These are phyloP conservation scores for Verticillium longisporum DNA, from an alignment of 2,329 filamentous ascomycete genomes.

Conservation along the genomic window DNA sequence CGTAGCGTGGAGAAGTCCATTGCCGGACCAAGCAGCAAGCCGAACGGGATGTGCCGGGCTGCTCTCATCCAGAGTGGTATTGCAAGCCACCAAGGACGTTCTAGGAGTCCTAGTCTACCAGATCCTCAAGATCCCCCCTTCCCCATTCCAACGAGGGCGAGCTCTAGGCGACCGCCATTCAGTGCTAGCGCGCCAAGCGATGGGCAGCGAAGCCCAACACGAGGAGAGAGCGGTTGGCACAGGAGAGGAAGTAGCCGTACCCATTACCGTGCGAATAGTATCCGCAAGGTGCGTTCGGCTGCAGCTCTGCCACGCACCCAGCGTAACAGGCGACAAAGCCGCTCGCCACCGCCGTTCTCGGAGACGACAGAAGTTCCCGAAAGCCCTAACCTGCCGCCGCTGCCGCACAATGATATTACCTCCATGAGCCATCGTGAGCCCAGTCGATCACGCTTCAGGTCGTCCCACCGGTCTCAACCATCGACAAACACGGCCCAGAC, in stretches of 20 bases:
- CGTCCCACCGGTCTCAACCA: slow-evolving; percentile 44
- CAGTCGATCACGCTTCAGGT: slow-evolving; percentile 32
- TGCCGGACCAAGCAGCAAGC: slow-evolving; percentile 33
- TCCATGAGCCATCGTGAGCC: slow-evolving; percentile 44
- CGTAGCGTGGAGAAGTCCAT: slow-evolving; percentile 31
- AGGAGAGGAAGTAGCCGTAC: slow-evolving; percentile 40
- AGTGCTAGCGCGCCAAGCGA: slow-evolving; percentile 63
- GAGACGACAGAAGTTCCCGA: slow-evolving; percentile 61
- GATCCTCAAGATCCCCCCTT: slow-evolving; percentile 69
- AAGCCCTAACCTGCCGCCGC: slow-evolving; percentile 64
- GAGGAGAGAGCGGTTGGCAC: slow-evolving; percentile 47
- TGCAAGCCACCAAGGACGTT: slow-evolving; percentile 56
- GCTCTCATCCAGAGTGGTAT: slow-evolving; percentile 77
- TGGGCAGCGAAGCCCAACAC: slow-evolving; percentile 70
- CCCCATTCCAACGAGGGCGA: slow-evolving; percentile 83
- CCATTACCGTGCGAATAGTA: slow-evolving; percentile 52
- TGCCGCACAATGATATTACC: slow-evolving; percentile 67
- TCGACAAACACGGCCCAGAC: slow-evolving; percentile 46
- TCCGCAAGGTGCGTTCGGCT: slow-evolving; percentile 81
- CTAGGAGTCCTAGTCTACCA: slow-evolving; percentile 58
- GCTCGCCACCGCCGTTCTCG: slow-evolving; percentile 60
- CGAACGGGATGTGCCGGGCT: slow-evolving; percentile 65
- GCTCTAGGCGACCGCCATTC: slow-evolving; percentile 68
- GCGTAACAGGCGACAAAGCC: slow-evolving; percentile 44
- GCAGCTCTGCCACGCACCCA: slow-evolving; percentile 58